These are phyloP conservation scores for Penicillium palitans DNA, from an alignment of 2,329 filamentous ascomycete species.

Conservation along the genomic window DNA sequence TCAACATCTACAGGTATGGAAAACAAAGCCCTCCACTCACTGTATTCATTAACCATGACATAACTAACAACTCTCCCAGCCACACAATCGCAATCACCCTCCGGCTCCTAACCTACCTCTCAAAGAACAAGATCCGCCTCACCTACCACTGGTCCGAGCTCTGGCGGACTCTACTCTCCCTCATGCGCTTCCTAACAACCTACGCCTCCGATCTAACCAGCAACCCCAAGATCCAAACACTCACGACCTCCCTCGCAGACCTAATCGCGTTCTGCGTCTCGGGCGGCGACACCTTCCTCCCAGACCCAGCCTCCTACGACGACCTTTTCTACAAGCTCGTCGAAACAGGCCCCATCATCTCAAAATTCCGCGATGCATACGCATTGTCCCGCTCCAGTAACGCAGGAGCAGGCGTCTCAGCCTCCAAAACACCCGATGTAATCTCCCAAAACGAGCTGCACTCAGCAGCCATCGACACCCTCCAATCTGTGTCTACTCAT, in stretches of 20 bases:
- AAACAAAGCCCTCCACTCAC: background rate
- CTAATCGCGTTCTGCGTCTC: constrained; percentile 81
- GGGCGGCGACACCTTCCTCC: constrained; percentile 85
- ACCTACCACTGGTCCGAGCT: constrained; percentile 93
- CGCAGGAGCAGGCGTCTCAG: constrained; percentile 13
- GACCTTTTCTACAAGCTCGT: constrained; percentile 98
- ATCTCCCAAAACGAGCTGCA: constrained; percentile 26
- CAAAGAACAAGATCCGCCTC: constrained; percentile 76
- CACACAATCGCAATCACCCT: constrained; percentile 79
- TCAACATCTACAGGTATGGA: constrained; percentile 72
- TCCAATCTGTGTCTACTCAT: constrained; percentile 75
- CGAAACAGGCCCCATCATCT: constrained; percentile 79
- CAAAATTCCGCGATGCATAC: constrained; percentile 76
- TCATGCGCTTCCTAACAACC: constrained; percentile 85
- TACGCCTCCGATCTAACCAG: constrained; percentile 76
- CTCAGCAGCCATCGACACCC: constrained; percentile 75
- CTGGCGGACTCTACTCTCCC: constrained; percentile 82
- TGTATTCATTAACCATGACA: background rate
- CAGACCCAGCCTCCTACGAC: constrained; percentile 83
- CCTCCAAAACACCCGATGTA: constrained; percentile 19
- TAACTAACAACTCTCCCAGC: constrained; percentile 30
- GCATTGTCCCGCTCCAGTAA: constrained; percentile 42
- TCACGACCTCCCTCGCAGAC: constrained; percentile 77
- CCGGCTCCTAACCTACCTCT: constrained; percentile 79
- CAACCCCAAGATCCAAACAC: constrained; percentile 66